A percentile compares a stretch with the other conserved stretches of the same genome.
phyloP scores from a whole-genome alignment of 1,284 basidiomycete genomes.

The Ceratorhiza oryzae-sativae region DNA sequence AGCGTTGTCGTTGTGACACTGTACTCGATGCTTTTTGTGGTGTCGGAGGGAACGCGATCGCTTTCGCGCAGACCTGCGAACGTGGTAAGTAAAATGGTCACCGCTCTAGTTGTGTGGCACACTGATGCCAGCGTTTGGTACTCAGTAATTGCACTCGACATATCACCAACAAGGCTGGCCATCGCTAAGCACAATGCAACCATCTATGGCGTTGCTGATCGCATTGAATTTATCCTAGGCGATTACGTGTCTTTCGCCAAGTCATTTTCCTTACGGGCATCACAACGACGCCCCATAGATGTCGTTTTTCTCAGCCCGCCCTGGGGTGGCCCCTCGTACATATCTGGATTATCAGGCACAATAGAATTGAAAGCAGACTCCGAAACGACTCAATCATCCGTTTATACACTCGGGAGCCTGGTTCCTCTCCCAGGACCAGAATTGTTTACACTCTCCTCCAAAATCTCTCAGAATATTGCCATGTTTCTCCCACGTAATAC shows the following conservation, averaged over 20 bases:
- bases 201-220: constrained; percentile 91
- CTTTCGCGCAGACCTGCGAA: constrained; percentile 94
- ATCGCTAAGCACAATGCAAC: constrained; percentile 91
- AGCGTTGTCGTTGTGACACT: constrained; percentile 84
- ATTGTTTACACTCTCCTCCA: constrained; percentile 72
- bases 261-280: constrained; percentile 53
- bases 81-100: constrained; percentile 64
- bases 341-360: constrained; percentile 53
- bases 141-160: constrained; percentile 91
- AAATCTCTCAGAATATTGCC: constrained; percentile 80
- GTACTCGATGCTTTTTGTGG: constrained; percentile 96
- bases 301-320: constrained; percentile 92
- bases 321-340: constrained; percentile 86
- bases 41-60: constrained; percentile 96
- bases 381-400: constrained; percentile 48
- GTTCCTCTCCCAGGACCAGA: constrained; percentile 81
- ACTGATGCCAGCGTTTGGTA: not conserved
- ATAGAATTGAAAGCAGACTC: constrained; percentile 15
- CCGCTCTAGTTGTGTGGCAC: not conserved
- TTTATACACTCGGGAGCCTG: constrained; percentile 75
- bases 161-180: constrained; percentile 79
- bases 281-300: constrained; percentile 58
- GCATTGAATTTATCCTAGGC: constrained; percentile 91
- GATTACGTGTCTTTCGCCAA: constrained; percentile 85
- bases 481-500: constrained; percentile 91